Conservation (phyloP, 2,329 filamentous ascomycete species). For the Apiospora phragmitis region DNA sequence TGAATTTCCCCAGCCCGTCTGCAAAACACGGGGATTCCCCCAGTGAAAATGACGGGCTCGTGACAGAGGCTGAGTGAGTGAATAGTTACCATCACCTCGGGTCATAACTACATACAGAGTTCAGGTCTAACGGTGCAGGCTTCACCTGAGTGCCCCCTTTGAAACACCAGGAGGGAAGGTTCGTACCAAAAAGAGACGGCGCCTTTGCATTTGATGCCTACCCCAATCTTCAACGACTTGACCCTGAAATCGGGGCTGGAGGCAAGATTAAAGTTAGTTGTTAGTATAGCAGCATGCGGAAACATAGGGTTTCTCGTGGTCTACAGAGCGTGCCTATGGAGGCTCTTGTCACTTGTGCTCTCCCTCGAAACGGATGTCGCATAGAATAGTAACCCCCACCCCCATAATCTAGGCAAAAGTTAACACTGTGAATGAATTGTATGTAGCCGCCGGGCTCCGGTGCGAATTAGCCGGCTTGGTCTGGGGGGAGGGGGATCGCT, state of each 20-base stretch:
- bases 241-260: neutral
- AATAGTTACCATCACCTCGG: constrained; percentile 3
- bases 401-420: neutral
- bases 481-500: neutral
- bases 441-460: neutral
- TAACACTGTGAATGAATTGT: neutral
- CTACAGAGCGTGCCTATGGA: neutral
- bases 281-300: neutral
- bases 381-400: neutral
- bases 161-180: neutral
- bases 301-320: neutral
- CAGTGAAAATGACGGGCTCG: neutral
- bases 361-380: neutral
- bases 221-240: neutral
- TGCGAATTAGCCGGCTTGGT: neutral
- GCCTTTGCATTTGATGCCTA: neutral
- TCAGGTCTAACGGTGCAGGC: neutral
- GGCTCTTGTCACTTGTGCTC: neutral
- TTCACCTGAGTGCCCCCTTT: neutral
- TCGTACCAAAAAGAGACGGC: neutral
- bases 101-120: constrained; percentile 3
- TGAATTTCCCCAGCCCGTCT: neutral
- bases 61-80: constrained; percentile 2
- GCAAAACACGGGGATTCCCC: neutral
- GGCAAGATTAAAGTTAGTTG: neutral